Percentiles rank a stretch among this genome's conserved stretches.
phyloP scores from a whole-genome alignment of 257 asterid species.

The Solanum virginianum region DNA sequence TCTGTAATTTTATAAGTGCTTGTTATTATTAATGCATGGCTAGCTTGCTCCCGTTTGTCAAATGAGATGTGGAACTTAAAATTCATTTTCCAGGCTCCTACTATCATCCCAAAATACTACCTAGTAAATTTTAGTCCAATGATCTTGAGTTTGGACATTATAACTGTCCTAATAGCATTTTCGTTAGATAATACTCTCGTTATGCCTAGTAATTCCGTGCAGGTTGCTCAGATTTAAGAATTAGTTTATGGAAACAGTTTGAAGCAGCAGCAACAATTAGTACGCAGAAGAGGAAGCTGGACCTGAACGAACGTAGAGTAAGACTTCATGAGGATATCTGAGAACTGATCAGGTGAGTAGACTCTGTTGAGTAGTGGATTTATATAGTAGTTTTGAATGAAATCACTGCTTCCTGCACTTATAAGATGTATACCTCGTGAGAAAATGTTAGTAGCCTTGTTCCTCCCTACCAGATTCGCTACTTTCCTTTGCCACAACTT shows the following conservation, averaged over 20 bases:
- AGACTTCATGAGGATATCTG: conserved; percentile 46
- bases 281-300: not conserved
- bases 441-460: conserved; percentile 35
- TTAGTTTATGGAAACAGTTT: not conserved
- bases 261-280: not conserved
- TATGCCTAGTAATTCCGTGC: not conserved
- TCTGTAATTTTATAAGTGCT: not conserved
- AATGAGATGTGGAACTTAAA: not conserved
- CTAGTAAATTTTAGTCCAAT: not conserved
- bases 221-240: not conserved
- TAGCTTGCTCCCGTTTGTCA: not conserved
- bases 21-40: not conserved
- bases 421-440: conserved; percentile 59
- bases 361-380: conserved; percentile 39
- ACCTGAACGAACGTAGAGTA: conserved; percentile 53
- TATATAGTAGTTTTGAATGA: conserved; percentile 63
- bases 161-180: not conserved
- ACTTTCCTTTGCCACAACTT: conserved; percentile 60
- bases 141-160: not conserved
- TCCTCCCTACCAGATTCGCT: conserved; percentile 42
- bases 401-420: conserved; percentile 89
- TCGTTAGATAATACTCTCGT: not conserved
- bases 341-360: conserved; percentile 45
- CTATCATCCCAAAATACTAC: not conserved
- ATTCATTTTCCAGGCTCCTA: not conserved